Evolutionary conservation across 2,329 filamentous ascomycete species (phyloP).

Genomic region (Penicillium sp.): DNA sequence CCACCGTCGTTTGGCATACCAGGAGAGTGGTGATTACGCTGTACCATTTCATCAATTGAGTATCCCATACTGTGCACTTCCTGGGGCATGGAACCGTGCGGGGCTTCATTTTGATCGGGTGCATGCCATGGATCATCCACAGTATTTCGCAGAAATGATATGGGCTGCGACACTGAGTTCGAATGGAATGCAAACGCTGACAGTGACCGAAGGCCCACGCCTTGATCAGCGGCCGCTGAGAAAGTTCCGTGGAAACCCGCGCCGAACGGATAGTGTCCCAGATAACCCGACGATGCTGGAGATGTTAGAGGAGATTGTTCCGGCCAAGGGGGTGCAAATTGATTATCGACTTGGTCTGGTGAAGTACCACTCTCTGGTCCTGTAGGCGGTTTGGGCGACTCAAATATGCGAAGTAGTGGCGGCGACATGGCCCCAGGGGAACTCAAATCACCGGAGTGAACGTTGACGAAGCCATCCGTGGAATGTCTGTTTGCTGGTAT

Average conservation of each 20-base stretch:
- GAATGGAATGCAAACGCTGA: conserved; percentile 32
- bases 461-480: conserved; percentile 15
- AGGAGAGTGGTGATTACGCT: neutral
- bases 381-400: conserved; percentile 14
- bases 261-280: conserved; percentile 19
- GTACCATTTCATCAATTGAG: neutral
- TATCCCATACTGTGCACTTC: conserved; percentile 9
- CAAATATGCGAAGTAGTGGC: conserved; percentile 12
- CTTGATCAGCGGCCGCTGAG: conserved; percentile 25
- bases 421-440: conserved; percentile 18
- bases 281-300: conserved; percentile 13
- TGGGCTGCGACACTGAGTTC: conserved; percentile 33
- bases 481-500: conserved; percentile 10
- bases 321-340: conserved; percentile 22
- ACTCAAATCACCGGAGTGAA: conserved; percentile 10
- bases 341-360: conserved; percentile 12
- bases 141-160: conserved; percentile 37
- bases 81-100: neutral
- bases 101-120: conserved; percentile 7
- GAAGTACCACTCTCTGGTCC: conserved; percentile 10
- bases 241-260: conserved; percentile 20
- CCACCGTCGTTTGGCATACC: neutral
- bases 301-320: conserved; percentile 19
- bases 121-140: conserved; percentile 39
- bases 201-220: conserved; percentile 26